phyloP scores from a whole-genome alignment of 176 grass and related monocot species.

The Chloris gayana region DNA sequence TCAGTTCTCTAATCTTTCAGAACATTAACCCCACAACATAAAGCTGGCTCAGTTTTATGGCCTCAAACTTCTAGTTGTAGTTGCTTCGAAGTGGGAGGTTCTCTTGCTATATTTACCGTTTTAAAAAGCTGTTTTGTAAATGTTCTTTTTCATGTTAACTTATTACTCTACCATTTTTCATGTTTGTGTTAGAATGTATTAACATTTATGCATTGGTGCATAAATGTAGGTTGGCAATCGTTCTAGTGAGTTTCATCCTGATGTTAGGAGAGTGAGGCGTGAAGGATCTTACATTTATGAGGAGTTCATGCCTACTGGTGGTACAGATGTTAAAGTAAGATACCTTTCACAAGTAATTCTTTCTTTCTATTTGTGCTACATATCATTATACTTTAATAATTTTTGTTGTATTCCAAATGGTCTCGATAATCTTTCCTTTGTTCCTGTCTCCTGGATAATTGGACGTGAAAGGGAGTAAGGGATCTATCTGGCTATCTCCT shows the following conservation, averaged over 20 bases:
- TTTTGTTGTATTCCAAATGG: slow-evolving; percentile 8
- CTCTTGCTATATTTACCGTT: too few species aligned
- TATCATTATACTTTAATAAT: slow-evolving; percentile 23
- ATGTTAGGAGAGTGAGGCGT: slow-evolving; percentile 85
- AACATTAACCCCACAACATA: too few species aligned
- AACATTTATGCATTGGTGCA: slow-evolving; percentile 30
- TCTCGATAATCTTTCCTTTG: not conserved
- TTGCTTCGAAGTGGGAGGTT: too few species aligned
- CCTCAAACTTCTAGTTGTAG: too few species aligned
- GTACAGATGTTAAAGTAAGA: slow-evolving; percentile 98
- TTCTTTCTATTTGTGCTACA: slow-evolving; percentile 8
- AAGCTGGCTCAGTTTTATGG: too few species aligned
- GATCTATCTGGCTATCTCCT: too few species aligned
- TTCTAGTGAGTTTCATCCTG: slow-evolving; percentile 99
- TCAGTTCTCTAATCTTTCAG: slow-evolving; percentile 15
- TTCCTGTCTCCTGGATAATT: slow-evolving; percentile 15
- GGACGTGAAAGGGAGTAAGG: slow-evolving; percentile 15
- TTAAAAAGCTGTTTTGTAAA: too few species aligned
- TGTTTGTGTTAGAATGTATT: slow-evolving; percentile 26
- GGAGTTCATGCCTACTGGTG: slow-evolving; percentile 99
- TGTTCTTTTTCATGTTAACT: too few species aligned
- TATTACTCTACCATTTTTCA: too few species aligned
- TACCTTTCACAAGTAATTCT: slow-evolving; percentile 13
- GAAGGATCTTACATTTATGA: slow-evolving; percentile 99
- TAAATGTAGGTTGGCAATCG: slow-evolving; percentile 89